These are phyloP conservation scores for Tetracladium marchalianum DNA, from an alignment of 495 filamentous ascomycete species.

Conservation along the genomic window DNA sequence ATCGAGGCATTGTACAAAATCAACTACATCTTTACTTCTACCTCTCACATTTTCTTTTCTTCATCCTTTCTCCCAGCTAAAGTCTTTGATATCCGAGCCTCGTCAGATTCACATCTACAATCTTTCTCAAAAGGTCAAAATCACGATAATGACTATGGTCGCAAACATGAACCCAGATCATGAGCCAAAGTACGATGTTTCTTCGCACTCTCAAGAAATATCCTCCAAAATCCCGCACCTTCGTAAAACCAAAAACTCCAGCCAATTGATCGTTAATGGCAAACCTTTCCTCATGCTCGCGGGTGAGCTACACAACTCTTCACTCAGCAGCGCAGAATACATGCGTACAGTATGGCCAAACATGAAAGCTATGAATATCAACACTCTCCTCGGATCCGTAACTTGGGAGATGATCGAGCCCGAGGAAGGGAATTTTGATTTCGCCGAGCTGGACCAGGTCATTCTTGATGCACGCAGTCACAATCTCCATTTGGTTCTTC, in stretches of 20 bases:
- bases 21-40: too few species aligned
- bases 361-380: slow-evolving; percentile 30
- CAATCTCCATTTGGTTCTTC: slow-evolving; percentile 31
- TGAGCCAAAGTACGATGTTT: too few species aligned
- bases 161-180: too few species aligned
- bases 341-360: slow-evolving; percentile 36
- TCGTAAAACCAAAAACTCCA: slow-evolving; percentile 7
- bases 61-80: too few species aligned
- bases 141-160: too few species aligned
- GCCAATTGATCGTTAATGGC: slow-evolving; percentile 35
- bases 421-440: slow-evolving; percentile 33
- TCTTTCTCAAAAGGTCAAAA: too few species aligned
- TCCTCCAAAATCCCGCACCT: slow-evolving; percentile 4
- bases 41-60: too few species aligned
- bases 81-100: too few species aligned
- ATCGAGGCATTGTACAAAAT: too few species aligned
- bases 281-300: slow-evolving; percentile 35
- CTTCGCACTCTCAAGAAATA: background rate
- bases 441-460: slow-evolving; percentile 32
- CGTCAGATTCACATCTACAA: too few species aligned
- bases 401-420: slow-evolving; percentile 43
- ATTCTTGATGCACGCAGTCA: slow-evolving; percentile 30
- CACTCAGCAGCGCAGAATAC: slow-evolving; percentile 32
- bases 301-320: slow-evolving; percentile 41
- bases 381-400: slow-evolving; percentile 40